These are phyloP conservation scores for Fusarium sacchari DNA, from an alignment of 2,329 filamentous ascomycete genomes.

Conservation along the genomic window DNA sequence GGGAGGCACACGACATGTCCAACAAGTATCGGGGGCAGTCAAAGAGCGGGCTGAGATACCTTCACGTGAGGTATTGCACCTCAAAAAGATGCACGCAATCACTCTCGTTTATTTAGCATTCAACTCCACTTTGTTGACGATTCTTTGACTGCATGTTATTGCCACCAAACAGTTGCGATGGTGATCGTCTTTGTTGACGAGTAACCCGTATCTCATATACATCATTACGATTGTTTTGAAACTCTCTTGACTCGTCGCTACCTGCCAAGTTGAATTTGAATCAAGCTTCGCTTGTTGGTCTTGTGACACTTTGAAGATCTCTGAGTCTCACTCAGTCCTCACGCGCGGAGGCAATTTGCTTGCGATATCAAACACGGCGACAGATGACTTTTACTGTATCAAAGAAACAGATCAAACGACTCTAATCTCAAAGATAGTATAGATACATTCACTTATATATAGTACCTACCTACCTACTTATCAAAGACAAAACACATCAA, in stretches of 20 bases:
- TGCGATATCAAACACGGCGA: slow-evolving; percentile 1
- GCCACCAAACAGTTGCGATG: background rate
- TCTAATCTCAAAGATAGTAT: background rate
- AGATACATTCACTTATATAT: background rate
- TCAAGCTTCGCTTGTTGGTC: slow-evolving; percentile 12
- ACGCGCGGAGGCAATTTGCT: slow-evolving; percentile 7
- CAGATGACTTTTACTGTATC: slow-evolving; percentile 14
- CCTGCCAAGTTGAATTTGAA: background rate
- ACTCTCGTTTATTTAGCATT: slow-evolving; percentile 1
- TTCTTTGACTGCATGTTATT: background rate
- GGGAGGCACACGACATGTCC: slow-evolving; percentile 30
- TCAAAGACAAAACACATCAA: slow-evolving; percentile 18
- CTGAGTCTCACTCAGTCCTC: background rate
- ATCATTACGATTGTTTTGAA: background rate
- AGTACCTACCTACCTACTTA: no score
- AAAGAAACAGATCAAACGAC: slow-evolving; percentile 30
- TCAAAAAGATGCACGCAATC: slow-evolving; percentile 10
- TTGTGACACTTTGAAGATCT: slow-evolving; percentile 25
- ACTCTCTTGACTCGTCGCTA: slow-evolving; percentile 10
- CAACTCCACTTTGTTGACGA: background rate
- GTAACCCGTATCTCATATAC: background rate
- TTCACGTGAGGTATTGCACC: slow-evolving; percentile 34
- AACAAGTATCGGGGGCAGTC: slow-evolving; percentile 12
- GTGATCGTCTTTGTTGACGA: background rate
- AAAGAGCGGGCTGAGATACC: slow-evolving; percentile 16